These are phyloP conservation scores for Hippophae gyantsensis DNA, from an alignment of 306 rosid species.

Conservation along the genomic window DNA sequence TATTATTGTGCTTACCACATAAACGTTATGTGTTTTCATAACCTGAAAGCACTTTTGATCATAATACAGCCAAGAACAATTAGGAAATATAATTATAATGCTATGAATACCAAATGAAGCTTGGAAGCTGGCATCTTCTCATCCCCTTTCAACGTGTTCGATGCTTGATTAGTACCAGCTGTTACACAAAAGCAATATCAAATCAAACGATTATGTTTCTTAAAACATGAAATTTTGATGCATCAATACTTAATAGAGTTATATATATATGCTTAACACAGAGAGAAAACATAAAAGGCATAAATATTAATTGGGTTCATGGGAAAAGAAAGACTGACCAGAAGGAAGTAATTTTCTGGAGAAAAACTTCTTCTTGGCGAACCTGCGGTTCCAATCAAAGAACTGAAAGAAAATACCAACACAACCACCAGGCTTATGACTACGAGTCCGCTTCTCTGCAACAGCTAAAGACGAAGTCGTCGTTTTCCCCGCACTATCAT, in stretches of 20 bases:
- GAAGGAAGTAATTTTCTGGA: conserved; percentile 70
- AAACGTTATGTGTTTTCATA: no score
- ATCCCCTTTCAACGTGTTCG: conserved; percentile 61
- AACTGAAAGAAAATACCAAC: conserved; percentile 86
- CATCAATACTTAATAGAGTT: no score
- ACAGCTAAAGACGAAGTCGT: conserved; percentile 39
- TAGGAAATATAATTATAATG: neutral
- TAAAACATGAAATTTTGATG: no score
- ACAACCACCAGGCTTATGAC: conserved; percentile 56
- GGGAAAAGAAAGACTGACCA: conserved; percentile 29
- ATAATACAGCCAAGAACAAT: no score
- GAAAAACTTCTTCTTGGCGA: conserved; percentile 77
- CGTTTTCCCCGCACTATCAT: conserved; percentile 38
- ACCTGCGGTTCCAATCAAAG: conserved; percentile 76
- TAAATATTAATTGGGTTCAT: no score
- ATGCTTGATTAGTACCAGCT: conserved; percentile 48
- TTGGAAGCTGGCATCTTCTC: conserved; percentile 68
- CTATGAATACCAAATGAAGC: conserved; percentile 54
- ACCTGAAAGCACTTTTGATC: no score
- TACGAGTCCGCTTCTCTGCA: conserved; percentile 54
- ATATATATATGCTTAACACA: no score
- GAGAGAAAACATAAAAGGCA: no score
- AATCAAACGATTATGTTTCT: conserved; percentile 9
- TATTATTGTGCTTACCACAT: no score
- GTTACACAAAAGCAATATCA: conserved; percentile 9